Conservation (phyloP, 495 filamentous ascomycete genomes). For the Annulohypoxylon stygium region DNA sequence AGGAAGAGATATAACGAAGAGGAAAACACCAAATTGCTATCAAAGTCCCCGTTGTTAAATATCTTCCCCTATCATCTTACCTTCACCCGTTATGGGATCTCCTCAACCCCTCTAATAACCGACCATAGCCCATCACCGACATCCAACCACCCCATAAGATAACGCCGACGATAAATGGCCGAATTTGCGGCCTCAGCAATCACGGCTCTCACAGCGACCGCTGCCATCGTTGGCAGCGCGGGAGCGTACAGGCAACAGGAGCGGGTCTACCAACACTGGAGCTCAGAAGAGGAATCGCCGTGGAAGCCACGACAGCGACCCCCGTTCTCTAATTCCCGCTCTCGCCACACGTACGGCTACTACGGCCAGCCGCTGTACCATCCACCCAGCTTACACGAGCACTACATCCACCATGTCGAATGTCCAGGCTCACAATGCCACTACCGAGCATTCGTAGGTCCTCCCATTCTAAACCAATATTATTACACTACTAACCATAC, state of each 20-base stretch:
- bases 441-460: slow-evolving; percentile 47
- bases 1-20: not conserved
- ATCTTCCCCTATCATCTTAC: not conserved
- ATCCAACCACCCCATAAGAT: not conserved
- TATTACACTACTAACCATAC: too few relatives aligned
- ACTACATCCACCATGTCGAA: slow-evolving; percentile 27
- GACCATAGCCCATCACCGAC: not conserved
- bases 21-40: not conserved
- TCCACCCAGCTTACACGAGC: slow-evolving; percentile 31
- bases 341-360: slow-evolving; percentile 22
- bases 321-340: slow-evolving; percentile 21
- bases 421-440: slow-evolving; percentile 40
- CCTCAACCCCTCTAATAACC: not conserved
- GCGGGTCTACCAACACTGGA: slow-evolving; percentile 5
- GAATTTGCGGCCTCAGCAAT: slow-evolving; percentile 34
- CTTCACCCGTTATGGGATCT: slow-evolving; percentile 16
- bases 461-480: too few relatives aligned
- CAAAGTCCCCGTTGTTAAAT: not conserved
- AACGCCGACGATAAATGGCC: slow-evolving; percentile 17
- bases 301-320: slow-evolving; percentile 21
- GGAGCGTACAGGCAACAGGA: slow-evolving; percentile 20
- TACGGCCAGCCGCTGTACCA: slow-evolving; percentile 35
- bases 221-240: slow-evolving; percentile 34
- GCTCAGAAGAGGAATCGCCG: slow-evolving; percentile 33
- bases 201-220: slow-evolving; percentile 27